Base-by-base conservation (phyloP, 768 basidiomycete species). In the Lentinula sp. region DNA sequence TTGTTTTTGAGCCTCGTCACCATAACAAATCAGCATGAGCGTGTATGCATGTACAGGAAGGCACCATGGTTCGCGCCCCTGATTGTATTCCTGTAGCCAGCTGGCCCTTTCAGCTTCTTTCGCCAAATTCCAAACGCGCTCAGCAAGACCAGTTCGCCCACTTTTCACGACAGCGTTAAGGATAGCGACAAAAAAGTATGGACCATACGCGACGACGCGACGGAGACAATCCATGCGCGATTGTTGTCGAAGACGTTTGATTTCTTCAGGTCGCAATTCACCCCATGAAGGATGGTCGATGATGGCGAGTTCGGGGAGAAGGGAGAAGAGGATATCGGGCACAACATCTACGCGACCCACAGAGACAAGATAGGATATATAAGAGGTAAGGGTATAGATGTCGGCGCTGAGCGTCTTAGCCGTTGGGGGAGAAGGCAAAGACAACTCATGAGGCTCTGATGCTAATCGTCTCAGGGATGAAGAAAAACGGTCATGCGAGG, bases 31-130 rank as follows among this genome's bases (percentile, higher is more conserved):
- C 60, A 93, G 69, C 84, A 92, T 89, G 53, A 81, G 73, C 1
- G 88, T 92, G 68, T 90, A 93, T 1, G 87, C 84, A 8, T 85
- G 76, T 2, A 85, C 72, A 7, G 85, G 82, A 18, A 93, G 71
- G 57, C 76, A 76, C 91, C 91, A 94, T 0, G 87, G 84, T 49
- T 73, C 55, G 32, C 55, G 60, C 21, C 63, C 49, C 23, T 71
- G 63, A 8, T 65, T 64, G 18, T 65, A 61, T 10, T 58, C 62
- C 6, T 69, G 67, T 0, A 66, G 57, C 78, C 82, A 84, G 63
- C 88, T 90, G 31, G 71, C 71, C 37, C 68, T 71, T 67, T 90
- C 86, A 0, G 86, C 87, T 61, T 78, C 73, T 65, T 79, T 78
- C 8, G 84, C 88, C 21, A 87, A 74, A 13, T 76, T 64, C 84